These are phyloP conservation scores for Nicotiana otophora DNA, from an alignment of 257 asterid genomes.

Conservation along the genomic window DNA sequence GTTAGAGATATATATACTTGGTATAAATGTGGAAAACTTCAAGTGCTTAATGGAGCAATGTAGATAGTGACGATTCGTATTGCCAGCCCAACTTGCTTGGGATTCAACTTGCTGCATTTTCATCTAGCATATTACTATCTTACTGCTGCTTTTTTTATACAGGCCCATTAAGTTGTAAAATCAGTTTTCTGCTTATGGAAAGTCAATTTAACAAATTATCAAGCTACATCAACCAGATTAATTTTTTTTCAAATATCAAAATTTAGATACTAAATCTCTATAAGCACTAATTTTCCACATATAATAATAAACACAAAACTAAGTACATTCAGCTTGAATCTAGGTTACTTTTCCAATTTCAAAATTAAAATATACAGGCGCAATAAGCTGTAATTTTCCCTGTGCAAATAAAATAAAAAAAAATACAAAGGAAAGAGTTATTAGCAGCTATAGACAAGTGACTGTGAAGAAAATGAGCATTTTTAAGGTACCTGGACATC, in stretches of 20 bases:
- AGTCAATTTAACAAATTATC: background rate
- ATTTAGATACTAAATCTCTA: no score
- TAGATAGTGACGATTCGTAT: background rate
- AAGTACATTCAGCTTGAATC: no score
- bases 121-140: background rate
- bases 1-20: background rate
- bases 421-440: no score
- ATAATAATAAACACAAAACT: no score
- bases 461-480: background rate
- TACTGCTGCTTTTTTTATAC: accelerated
- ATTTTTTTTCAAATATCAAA: no score
- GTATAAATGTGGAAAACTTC: no score
- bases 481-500: conserved; percentile 33
- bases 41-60: background rate
- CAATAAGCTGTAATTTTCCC: no score
- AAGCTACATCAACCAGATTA: background rate
- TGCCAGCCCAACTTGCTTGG: background rate
- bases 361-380: no score
- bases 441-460: no score
- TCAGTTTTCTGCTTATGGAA: background rate
- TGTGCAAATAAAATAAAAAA: no score
- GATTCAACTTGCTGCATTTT: background rate
- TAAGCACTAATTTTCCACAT: no score
- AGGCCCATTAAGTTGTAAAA: background rate
- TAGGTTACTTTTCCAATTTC: no score